Percentiles rank a stretch among this genome's conserved stretches.
phyloP scores from a whole-genome alignment of 306 rosid genomes.

The Quercus aquifolioides region DNA sequence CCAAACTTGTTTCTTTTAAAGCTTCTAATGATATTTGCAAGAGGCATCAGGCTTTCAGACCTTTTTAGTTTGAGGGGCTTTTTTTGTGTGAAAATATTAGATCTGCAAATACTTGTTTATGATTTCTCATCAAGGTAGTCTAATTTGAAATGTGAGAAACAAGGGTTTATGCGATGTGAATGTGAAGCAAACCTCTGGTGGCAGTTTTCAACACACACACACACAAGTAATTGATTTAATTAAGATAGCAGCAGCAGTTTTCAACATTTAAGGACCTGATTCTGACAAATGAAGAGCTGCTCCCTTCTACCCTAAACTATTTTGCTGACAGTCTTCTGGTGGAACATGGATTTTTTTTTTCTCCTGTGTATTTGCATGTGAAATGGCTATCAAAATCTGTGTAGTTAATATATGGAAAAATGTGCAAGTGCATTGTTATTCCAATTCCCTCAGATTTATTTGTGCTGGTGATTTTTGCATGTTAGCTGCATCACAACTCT shows the following conservation, averaged over 20 bases:
- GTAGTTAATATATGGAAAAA: background rate
- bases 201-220: background rate
- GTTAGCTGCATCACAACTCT: background rate
- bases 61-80: too few species aligned
- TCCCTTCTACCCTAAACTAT: background rate
- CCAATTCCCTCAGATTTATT: background rate
- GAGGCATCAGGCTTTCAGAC: too few species aligned
- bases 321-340: background rate
- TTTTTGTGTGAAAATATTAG: background rate
- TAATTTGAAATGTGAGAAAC: background rate
- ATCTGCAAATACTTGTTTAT: background rate
- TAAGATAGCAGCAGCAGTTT: background rate
- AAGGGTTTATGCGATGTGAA: background rate
- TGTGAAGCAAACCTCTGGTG: background rate
- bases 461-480: background rate
- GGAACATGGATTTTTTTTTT: background rate
- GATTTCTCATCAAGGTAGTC: background rate
- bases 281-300: background rate
- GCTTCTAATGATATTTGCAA: background rate
- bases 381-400: background rate
- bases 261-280: background rate
- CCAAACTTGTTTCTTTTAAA: background rate
- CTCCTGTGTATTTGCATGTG: background rate
- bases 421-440: background rate
- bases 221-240: too few species aligned